Base-by-base conservation (phyloP, 371 early-diverging fungal genomes). In the Smittium mucronatum region DNA sequence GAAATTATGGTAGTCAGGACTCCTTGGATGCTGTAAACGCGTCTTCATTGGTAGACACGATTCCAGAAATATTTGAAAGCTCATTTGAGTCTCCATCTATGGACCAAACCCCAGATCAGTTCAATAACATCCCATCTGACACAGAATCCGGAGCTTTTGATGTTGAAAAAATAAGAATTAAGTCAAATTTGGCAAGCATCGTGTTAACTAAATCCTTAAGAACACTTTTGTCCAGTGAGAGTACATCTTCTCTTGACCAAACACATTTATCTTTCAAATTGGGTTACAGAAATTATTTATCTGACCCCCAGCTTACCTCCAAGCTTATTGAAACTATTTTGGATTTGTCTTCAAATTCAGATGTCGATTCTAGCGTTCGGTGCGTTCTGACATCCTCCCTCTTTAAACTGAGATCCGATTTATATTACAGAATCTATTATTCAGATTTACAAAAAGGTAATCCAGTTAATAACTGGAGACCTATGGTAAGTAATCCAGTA, bases 401-500 rank as follows among this genome's bases (percentile, higher is more conserved):
- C 1, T 47, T 67, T 35, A 8, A 2, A 1, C 2, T 67, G 1
- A 30, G 67, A 30, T 16, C 36, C 17, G 67, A 67, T 47, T 2
- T 33, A 26, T 57, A 67, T 47, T 21, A 36, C 25, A 32, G 36
- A 30, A 36, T 67, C n/a, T 64, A 64, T 36, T 26, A 28, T 21
- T 21, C 30, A 31, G 64, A 64, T 30, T 30, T 5, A 5, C 31
- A 34, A 64, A 36, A 30, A 33, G 2, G 25, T 64, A 25, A 33
- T 5, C 25, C 34, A 34, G 2, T 64, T 25, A 34, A 34, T 33
- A 21, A 57, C 17, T 33, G 36, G 36, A 16, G 57, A 28, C 67
- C 67, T 11, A 36, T 67, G 21, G 67, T 67, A 30, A 26, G 33
- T 26, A 30, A 36, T 30, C 67, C 34, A 1, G 67, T 67, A 2